Conservation (phyloP, 208 protist species). For the Trypanosoma grayi region DNA sequence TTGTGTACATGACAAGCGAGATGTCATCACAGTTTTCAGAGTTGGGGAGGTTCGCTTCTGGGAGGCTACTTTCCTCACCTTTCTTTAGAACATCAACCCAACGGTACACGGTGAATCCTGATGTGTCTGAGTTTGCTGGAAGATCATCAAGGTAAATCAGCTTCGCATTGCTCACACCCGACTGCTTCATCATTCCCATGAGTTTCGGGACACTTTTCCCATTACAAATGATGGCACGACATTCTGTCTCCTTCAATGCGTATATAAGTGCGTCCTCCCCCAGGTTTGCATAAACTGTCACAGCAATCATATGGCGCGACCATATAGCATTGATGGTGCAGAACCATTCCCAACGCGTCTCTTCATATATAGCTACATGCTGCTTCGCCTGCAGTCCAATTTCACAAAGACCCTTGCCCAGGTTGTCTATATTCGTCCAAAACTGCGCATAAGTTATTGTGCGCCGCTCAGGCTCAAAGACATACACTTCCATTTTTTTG, state of each 20-base stretch:
- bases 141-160: constrained; percentile 69
- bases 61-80: constrained; percentile 31
- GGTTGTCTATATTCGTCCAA: constrained; percentile 49
- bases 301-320: constrained; percentile 58
- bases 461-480: constrained; percentile 50
- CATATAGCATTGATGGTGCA: constrained; percentile 60
- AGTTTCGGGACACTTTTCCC: constrained; percentile 50
- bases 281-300: constrained; percentile 86
- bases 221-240: constrained; percentile 69
- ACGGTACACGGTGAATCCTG: constrained; percentile 35
- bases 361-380: constrained; percentile 64
- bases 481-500: constrained; percentile 59
- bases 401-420: constrained; percentile 47
- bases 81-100: constrained; percentile 58
- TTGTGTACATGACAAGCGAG: constrained; percentile 91
- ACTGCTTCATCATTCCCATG: constrained; percentile 39
- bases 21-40: constrained; percentile 42
- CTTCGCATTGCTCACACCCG: constrained; percentile 23
- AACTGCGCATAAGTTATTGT: constrained; percentile 53
- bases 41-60: constrained; percentile 28
- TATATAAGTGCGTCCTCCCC: constrained; percentile 76
- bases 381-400: constrained; percentile 56
- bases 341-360: constrained; percentile 88
- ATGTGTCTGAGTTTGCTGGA: constrained; percentile 29
- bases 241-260: constrained; percentile 68